Evolutionary conservation across 2,329 filamentous ascomycete genomes (phyloP).

Genomic region (Cladosporium halotolerans): DNA sequence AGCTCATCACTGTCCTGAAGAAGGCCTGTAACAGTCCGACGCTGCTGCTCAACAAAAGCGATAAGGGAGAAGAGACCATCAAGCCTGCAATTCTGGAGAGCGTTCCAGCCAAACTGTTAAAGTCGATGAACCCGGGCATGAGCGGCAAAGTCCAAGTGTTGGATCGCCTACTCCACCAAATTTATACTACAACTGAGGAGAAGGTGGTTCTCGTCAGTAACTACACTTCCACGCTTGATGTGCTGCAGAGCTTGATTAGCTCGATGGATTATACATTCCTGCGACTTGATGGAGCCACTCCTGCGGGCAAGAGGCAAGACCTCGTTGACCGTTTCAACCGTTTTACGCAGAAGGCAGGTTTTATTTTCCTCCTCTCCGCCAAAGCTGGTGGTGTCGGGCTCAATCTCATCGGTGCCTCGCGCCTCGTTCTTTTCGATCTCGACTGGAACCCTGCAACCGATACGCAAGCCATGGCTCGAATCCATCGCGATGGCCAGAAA

Average conservation of each 20-base stretch:
- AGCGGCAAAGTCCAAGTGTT: slow-evolving; percentile 63
- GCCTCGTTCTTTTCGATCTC: slow-evolving; percentile 65
- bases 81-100: slow-evolving; percentile 27
- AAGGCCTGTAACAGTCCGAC: slow-evolving; percentile 68
- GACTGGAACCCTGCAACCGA: slow-evolving; percentile 74
- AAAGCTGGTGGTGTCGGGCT: slow-evolving; percentile 66
- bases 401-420: slow-evolving; percentile 64
- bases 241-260: slow-evolving; percentile 56
- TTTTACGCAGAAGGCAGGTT: slow-evolving; percentile 48
- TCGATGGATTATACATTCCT: slow-evolving; percentile 56
- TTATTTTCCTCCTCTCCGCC: slow-evolving; percentile 66
- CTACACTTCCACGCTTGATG: slow-evolving; percentile 65
- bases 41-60: slow-evolving; percentile 48
- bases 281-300: slow-evolving; percentile 64
- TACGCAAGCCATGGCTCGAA: slow-evolving; percentile 67
- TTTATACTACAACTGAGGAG: slow-evolving; percentile 56
- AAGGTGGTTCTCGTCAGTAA: slow-evolving; percentile 73
- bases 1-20: slow-evolving; percentile 66
- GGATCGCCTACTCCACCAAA: slow-evolving; percentile 56
- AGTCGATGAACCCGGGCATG: slow-evolving; percentile 44
- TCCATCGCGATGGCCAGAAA: slow-evolving; percentile 67
- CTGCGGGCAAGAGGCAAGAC: slow-evolving; percentile 57
- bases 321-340: slow-evolving; percentile 67
- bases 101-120: slow-evolving; percentile 51
- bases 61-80: slow-evolving; percentile 38